Evolutionary conservation across 306 rosid genomes (phyloP).

Genomic region (Casuarina equisetifolia): DNA sequence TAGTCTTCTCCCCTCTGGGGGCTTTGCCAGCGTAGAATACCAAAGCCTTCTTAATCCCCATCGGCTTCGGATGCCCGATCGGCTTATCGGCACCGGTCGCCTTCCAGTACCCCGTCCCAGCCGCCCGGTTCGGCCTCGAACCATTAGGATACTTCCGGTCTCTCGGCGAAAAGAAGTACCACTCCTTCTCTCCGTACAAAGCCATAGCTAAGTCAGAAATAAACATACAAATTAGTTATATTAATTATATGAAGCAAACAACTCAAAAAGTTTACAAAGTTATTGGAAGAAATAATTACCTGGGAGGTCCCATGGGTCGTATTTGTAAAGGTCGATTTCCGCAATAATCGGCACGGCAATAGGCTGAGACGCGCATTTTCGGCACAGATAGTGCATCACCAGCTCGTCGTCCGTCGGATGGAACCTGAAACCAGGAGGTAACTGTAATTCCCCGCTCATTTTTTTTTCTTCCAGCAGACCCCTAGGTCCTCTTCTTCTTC

Average conservation of each 20-base stretch:
- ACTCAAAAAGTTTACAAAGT: no score
- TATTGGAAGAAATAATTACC: constrained; percentile 27
- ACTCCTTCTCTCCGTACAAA: constrained; percentile 82
- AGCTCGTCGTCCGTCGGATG: constrained; percentile 98
- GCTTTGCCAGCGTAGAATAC: constrained; percentile 94
- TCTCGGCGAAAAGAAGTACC: constrained; percentile 90
- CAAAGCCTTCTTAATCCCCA: constrained; percentile 92
- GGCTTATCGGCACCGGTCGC: constrained; percentile 99
- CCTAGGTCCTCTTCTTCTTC: no score
- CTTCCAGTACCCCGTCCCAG: constrained; percentile 95
- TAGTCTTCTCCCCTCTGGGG: constrained; percentile 85
- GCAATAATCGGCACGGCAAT: constrained; percentile 83
- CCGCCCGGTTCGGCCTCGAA: constrained; percentile 95
- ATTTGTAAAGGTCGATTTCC: constrained; percentile 86
- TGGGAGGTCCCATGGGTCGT: constrained; percentile 89
- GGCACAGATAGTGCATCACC: constrained; percentile 81
- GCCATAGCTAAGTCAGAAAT: constrained; percentile 48
- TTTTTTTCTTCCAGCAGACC: neutral
- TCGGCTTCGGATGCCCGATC: constrained; percentile 76
- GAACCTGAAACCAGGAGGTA: constrained; percentile 93
- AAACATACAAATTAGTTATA: neutral
- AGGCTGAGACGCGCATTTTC: constrained; percentile 70
- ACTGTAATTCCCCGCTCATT: constrained; percentile 66
- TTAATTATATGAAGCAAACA: no score
- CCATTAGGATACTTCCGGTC: constrained; percentile 96